Conservation (phyloP, 306 rosid species). For the Fragaria nilgerrensis region DNA sequence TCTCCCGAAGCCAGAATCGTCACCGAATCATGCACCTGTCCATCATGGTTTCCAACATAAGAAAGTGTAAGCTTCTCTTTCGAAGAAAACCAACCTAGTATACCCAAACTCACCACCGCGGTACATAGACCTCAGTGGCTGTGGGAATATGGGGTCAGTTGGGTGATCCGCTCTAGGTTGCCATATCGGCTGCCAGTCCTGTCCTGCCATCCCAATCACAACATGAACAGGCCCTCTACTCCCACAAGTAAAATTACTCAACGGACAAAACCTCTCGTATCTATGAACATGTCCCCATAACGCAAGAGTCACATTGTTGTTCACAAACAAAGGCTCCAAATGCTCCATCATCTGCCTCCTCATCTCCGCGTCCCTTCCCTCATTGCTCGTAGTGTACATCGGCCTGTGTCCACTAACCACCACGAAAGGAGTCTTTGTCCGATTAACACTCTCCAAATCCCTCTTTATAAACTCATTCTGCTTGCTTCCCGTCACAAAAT, state of each 20-base stretch:
- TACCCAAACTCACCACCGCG: constrained; percentile 94
- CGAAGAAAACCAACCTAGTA: constrained; percentile 72
- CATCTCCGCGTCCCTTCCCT: constrained; percentile 54
- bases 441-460: constrained; percentile 73
- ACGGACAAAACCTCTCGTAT: constrained; percentile 79
- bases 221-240: constrained; percentile 61
- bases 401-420: constrained; percentile 91
- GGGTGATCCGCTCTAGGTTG: constrained; percentile 66
- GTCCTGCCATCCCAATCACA: constrained; percentile 88
- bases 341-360: constrained; percentile 70
- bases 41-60: constrained; percentile 76
- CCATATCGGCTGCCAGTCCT: constrained; percentile 93
- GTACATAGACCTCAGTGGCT: constrained; percentile 63
- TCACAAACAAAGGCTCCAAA: constrained; percentile 77
- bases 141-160: constrained; percentile 70
- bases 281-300: constrained; percentile 96
- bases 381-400: constrained; percentile 86
- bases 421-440: constrained; percentile 68
- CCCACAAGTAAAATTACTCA: constrained; percentile 77
- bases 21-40: constrained; percentile 62
- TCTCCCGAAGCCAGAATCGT: constrained; percentile 68
- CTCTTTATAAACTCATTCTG: constrained; percentile 71
- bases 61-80: constrained; percentile 61
- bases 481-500: constrained; percentile 68
- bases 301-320: constrained; percentile 74